Percentiles rank a stretch among this genome's conserved stretches.
phyloP scores from a whole-genome alignment of 78 protist genomes.

The Isochrysis galbana region DNA sequence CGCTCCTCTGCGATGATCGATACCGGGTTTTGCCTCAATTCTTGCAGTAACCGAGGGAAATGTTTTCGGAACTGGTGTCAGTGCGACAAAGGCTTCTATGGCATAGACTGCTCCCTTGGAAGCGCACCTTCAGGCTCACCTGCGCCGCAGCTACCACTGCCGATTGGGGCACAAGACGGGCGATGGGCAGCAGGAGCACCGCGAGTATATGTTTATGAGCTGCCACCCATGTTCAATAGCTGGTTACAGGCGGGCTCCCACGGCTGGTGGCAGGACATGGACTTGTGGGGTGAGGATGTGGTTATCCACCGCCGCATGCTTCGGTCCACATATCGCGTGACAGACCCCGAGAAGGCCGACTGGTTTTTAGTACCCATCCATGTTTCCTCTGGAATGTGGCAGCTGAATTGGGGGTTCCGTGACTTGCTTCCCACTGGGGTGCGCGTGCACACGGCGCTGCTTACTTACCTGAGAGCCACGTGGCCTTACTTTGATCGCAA shows the following conservation, averaged over 20 bases:
- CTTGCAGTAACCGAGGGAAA: not conserved
- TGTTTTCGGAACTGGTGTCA: slow-evolving; percentile 17
- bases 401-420: not conserved
- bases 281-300: slow-evolving; percentile 21
- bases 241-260: not conserved
- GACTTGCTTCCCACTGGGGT: not conserved
- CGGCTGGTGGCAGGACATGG: slow-evolving; percentile 26
- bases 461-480: not conserved
- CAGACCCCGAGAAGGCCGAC: slow-evolving; percentile 7
- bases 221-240: not conserved
- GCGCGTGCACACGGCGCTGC: not conserved
- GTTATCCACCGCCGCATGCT: not conserved
- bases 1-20: not conserved
- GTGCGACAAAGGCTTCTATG: not conserved
- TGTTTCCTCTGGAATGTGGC: not conserved
- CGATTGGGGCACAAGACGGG: not conserved
- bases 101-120: slow-evolving; percentile 6
- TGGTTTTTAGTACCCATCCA: not conserved
- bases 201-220: not conserved
- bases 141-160: not conserved
- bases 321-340: not conserved
- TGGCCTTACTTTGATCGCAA: not conserved
- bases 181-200: not conserved
- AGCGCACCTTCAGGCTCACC: not conserved
- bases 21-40: not conserved